phyloP scores from a whole-genome alignment of 768 basidiomycete genomes.

The Kwoniella newhampshirensis region DNA sequence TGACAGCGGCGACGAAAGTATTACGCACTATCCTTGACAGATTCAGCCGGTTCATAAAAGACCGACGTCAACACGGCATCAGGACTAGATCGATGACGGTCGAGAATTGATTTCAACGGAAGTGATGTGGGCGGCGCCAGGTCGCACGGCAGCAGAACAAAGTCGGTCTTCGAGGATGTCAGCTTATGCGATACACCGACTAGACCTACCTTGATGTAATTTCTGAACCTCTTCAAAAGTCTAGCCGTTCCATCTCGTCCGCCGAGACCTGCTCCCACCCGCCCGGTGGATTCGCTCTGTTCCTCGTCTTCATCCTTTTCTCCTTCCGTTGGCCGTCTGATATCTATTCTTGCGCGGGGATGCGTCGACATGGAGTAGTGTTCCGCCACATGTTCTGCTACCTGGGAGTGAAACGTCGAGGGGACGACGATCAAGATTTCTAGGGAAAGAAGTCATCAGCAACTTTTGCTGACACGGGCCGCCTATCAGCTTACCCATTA shows the following conservation, averaged over 20 bases:
- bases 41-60: conserved; percentile 51
- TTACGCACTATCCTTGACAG: conserved; percentile 46
- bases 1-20: background rate
- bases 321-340: conserved; percentile 65
- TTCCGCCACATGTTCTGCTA: conserved; percentile 83
- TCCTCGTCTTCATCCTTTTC: conserved; percentile 38
- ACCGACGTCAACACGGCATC: conserved; percentile 48
- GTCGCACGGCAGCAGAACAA: conserved; percentile 87
- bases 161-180: conserved; percentile 60
- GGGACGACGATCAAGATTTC: conserved; percentile 88
- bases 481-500: conserved; percentile 64
- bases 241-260: conserved; percentile 41
- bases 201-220: conserved; percentile 62
- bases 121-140: conserved; percentile 75
- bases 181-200: conserved; percentile 1
- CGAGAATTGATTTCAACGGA: conserved; percentile 67
- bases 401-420: conserved; percentile 57
- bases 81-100: conserved; percentile 66
- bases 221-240: conserved; percentile 72
- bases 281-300: conserved; percentile 11
- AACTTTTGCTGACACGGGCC: background rate
- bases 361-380: conserved; percentile 63
- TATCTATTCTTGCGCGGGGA: conserved; percentile 68
- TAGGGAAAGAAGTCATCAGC: conserved; percentile 46
- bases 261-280: background rate